Evolutionary conservation across 805 yeast species (phyloP).

Genomic region (Trichomonascus vanleenenianus): DNA sequence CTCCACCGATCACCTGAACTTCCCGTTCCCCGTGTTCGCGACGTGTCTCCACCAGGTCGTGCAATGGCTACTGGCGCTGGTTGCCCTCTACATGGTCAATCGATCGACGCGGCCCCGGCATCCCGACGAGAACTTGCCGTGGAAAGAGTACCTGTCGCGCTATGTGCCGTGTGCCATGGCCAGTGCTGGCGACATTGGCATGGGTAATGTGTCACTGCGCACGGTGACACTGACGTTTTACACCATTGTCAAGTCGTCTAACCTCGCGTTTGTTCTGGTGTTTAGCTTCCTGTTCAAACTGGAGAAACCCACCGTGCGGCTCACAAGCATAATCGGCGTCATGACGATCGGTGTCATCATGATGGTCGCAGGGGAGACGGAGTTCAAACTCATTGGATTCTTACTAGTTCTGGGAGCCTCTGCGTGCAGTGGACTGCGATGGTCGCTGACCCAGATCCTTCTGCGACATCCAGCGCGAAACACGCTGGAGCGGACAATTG

Average conservation of each 20-base stretch:
- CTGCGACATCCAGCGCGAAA: constrained; percentile 32
- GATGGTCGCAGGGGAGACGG: constrained; percentile 57
- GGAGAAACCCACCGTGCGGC: constrained; percentile 63
- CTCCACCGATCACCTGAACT: constrained; percentile 60
- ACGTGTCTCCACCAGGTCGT: constrained; percentile 81
- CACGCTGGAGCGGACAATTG: too few species aligned
- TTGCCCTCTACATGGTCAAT: constrained; percentile 3
- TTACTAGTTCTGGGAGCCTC: constrained; percentile 69
- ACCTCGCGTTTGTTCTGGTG: constrained; percentile 78
- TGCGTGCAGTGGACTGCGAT: constrained; percentile 79
- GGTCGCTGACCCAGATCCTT: constrained; percentile 89
- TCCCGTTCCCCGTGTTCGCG: constrained; percentile 75
- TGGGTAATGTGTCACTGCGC: constrained; percentile 77
- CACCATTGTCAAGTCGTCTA: constrained; percentile 88
- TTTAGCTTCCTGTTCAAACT: constrained; percentile 79
- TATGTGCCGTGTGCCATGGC: constrained; percentile 82
- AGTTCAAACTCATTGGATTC: constrained; percentile 48
- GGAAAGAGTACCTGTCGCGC: constrained; percentile 33
- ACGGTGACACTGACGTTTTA: constrained; percentile 76
- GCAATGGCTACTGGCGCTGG: constrained; percentile 44
- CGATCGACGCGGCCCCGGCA: not conserved
- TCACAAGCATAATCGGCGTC: constrained; percentile 59
- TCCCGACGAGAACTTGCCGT: not conserved
- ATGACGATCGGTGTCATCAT: constrained; percentile 81
- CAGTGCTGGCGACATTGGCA: constrained; percentile 88